Evolutionary conservation across 192 early-diverging fungal genomes (phyloP), one percentile per base, ranked within the genome.

Genomic region (Podila verticillata): DNA sequence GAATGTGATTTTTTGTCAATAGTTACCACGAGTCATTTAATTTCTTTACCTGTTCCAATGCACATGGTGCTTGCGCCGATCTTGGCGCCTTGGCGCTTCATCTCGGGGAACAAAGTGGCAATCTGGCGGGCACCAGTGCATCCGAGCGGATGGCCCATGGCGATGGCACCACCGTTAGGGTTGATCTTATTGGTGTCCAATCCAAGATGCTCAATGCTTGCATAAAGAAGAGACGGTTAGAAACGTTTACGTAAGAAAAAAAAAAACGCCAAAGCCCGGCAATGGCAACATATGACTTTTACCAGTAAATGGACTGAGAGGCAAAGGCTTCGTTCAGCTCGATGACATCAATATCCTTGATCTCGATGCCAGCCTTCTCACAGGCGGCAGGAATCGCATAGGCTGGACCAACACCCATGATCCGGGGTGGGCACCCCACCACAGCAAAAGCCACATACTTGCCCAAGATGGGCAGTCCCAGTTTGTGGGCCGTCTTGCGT

Each of bases 281-380:
- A 44, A 44, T 44, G 17, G 39, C 39, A 44, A 44, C 2, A 44
- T 15, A 7, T 4, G 39, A 15, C 13, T 4, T 15, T 44, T 17
- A 44, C 62, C 89, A 94, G 90, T 96, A 97, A 26, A 96, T 91
- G 12, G 96, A 93, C 85, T 99, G 96, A 29, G 95, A 97, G 22
- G 97, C 97, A 86, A 99, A 98, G 13, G 97, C 97, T 83, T 98
- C 97, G 84, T 99, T 99, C 75, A 99, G 91, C 78, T 98, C 96
- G 62, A 86, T 92, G 54, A 98, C 84, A 68, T 93, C 96, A 36
- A 98, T 89, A 81, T 99, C 94, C 51, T 89, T 81, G 51, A 94
- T 51, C 31, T 65, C 85, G 64, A 99, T 79, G 0, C 94, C 94
- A 31, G 94, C 91, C 75, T 93, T 91, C 75, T 93, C 84, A 65